A percentile compares a stretch with the other conserved stretches of the same genome.
These are phyloP conservation scores for Boechera stricta DNA, from an alignment of 345 rosid genomes.

Conservation along the genomic window DNA sequence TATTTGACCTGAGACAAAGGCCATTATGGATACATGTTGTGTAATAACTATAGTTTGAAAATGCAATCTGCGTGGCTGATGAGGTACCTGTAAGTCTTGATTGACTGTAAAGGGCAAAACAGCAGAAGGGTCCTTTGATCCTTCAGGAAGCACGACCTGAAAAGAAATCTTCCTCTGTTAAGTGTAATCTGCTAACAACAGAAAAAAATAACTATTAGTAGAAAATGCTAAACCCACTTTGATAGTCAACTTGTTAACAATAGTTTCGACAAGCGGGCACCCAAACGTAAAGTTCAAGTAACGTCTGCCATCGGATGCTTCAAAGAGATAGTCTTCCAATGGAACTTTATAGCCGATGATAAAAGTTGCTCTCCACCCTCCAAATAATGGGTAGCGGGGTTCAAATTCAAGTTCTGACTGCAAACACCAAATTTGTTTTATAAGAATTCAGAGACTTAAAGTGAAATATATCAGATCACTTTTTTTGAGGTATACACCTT, in stretches of 20 bases:
- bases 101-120: slow-evolving; percentile 84
- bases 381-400: slow-evolving; percentile 96
- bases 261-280: slow-evolving; percentile 84
- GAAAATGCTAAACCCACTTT: slow-evolving; percentile 63
- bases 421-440: slow-evolving; percentile 28
- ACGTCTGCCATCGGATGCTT: slow-evolving; percentile 85
- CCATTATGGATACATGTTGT: slow-evolving; percentile 3
- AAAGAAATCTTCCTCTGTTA: slow-evolving; percentile 42
- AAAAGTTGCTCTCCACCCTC: slow-evolving; percentile 98
- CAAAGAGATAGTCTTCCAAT: slow-evolving; percentile 86
- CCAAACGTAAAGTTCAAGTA: slow-evolving; percentile 97
- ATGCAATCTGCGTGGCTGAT: slow-evolving; percentile 8
- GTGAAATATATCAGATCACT: slow-evolving; percentile 14
- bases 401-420: slow-evolving; percentile 99
- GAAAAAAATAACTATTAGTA: background rate
- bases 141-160: slow-evolving; percentile 97
- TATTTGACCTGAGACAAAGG: slow-evolving; percentile 68
- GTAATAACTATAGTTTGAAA: background rate
- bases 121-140: slow-evolving; percentile 88
- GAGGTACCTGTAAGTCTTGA: slow-evolving; percentile 72
- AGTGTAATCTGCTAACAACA: slow-evolving; percentile 16
- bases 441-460: slow-evolving; percentile 4
- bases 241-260: slow-evolving; percentile 84
- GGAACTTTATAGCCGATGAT: slow-evolving; percentile 91
- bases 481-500: background rate